Base-by-base conservation (phyloP, 176 grass and related monocot genomes). In the Avena eriantha region DNA sequence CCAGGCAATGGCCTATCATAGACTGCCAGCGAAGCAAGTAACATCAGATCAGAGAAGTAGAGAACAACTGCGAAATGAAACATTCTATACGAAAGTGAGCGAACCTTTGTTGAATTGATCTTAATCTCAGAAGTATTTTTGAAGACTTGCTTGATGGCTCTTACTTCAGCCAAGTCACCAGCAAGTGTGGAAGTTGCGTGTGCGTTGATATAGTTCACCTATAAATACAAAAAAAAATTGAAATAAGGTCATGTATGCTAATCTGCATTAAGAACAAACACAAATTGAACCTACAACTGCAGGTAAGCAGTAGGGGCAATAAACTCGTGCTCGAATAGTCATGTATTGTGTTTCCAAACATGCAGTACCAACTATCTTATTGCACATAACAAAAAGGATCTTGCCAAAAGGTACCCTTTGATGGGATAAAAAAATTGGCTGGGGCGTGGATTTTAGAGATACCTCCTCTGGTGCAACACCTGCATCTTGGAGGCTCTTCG, bases 111-210 rank as follows among this genome's bases (percentile, higher is more conserved):
- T 74, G 91, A 86, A 53, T 93, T 93, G 35, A 90, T 93, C 83
- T 93, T 93, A 34, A 93, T 93, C 18, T 89, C 78, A 67, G 78
- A 85, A 46, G 91, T 79, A 77, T 93, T 82, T 50, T 61, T 85
- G 85, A 93, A 91, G 8, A 90, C 83, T 72, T 86, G 73, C 34
- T 90, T 93, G 60, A 93, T 83, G 50, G 92, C 92, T 75, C 87
- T 86, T 49, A 86, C 72, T 88, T 93, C 92, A 55, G 88, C 89
- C 77, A 93, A 81, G 75, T 93, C 89, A 83, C 89, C 89, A 61
- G 89, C 88, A 81, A 91, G 92, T 6, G 92, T 93, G 54, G 92
- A 93, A 88, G 92, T 93, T 73, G 92, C 89, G 35, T 93, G 92
- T 49, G 89, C 92, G 57, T 93, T 93, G 26, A 93, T 93, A 61